Base-by-base conservation (phyloP, 495 filamentous ascomycete species). In the Tuber borchii region DNA sequence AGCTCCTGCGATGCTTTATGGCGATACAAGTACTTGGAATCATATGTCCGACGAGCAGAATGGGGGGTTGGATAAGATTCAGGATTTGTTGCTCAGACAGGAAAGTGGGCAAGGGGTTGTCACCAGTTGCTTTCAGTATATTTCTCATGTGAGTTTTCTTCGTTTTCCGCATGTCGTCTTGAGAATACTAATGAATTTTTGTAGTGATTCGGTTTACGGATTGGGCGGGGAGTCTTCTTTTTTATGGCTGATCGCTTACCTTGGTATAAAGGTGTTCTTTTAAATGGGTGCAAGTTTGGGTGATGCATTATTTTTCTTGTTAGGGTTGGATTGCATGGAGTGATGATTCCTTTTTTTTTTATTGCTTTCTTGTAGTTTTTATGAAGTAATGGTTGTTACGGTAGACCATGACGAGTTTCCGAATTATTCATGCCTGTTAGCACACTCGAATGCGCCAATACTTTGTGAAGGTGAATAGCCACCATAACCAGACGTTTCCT, bases 1-100 rank as follows among this genome's bases (percentile, higher is more conserved):
- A 84, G 93, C 94, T 1, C 92, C 90, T 12, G 95, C 95, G 0
- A 93, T 98, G 90, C 84, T 98, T 79, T 99, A 99, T 82, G 95
- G 95, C 65, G 95, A 99, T 82, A 98, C 95, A 16, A 98, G 94
- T 82, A 96, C 93, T 43, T 99, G 95, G 95, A 98, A 99, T 82
- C 95, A 99, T 85, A 94, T 97, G 83, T 88, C 91, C 39, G 97
- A 97, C 84, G 88, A 89, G 9, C 88, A 89, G 81, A 86, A 86
- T 16, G 89, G 90, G 0, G 89, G 89, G 20, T 83, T 99, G 81
- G 87, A 87, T 77, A 87, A 87, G 77, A 98, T 97, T 77, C 94
- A 99, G 83, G 95, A 99, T 85, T 85, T 97, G 83, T 82, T 99
- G 82, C 85, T 99, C 43, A 88, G 94, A 77, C 95, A 98, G 85